phyloP scores from a whole-genome alignment of 164 flowering plant genomes.

The Macadamia tetraphylla region DNA sequence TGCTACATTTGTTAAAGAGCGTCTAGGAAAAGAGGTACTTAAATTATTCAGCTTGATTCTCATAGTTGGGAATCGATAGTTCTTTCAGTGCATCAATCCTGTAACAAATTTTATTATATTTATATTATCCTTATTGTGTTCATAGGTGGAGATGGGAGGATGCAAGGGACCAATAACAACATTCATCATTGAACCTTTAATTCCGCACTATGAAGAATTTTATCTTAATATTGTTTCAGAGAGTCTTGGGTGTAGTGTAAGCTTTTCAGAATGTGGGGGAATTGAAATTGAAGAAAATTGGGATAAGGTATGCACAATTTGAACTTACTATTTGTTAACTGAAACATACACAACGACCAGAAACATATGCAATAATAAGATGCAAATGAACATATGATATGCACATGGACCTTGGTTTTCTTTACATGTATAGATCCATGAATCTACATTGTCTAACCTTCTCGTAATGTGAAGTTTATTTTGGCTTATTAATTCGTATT shows the following conservation, averaged over 20 bases:
- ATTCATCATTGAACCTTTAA: conserved; percentile 84
- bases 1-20: conserved; percentile 63
- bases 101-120: not conserved
- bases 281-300: conserved; percentile 96
- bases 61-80: too few relatives aligned
- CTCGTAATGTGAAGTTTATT: not conserved
- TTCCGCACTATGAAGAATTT: conserved; percentile 78
- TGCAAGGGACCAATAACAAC: conserved; percentile 92
- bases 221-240: conserved; percentile 86
- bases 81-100: not conserved
- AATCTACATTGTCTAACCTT: not conserved
- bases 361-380: too few relatives aligned
- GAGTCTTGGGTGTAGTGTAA: conserved; percentile 72
- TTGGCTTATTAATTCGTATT: too few relatives aligned
- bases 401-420: too few relatives aligned
- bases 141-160: conserved; percentile 83
- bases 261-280: conserved; percentile 97
- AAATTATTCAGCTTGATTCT: not conserved
- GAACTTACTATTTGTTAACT: not conserved
- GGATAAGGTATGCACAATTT: conserved; percentile 60
- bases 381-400: too few relatives aligned
- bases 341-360: not conserved
- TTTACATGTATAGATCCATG: not conserved
- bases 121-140: not conserved
- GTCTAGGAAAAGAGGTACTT: conserved; percentile 75